Percentiles rank a stretch among this genome's conserved stretches.
Evolutionary conservation across 192 early-diverging fungal genomes (phyloP).

Genomic region (Podochytrium sp.): DNA sequence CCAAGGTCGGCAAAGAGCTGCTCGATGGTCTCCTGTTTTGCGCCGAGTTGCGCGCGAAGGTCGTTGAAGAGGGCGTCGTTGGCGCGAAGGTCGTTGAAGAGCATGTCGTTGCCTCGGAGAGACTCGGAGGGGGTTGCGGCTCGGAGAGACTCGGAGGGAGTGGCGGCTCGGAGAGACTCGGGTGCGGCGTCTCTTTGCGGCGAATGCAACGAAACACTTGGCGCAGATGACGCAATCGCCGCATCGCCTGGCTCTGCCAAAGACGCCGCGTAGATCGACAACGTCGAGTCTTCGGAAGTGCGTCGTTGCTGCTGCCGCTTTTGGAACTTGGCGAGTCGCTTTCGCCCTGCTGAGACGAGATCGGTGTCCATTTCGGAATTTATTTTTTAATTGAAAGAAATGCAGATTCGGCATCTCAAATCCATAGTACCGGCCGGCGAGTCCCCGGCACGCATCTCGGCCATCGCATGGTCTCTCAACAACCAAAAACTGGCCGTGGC

Average conservation of each 20-base stretch:
- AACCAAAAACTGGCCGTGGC: slow-evolving; percentile 67
- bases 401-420: slow-evolving; percentile 60
- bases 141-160: too few relatives aligned
- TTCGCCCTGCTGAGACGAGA: slow-evolving; percentile 1
- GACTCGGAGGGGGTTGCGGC: too few relatives aligned
- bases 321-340: slow-evolving; percentile 14
- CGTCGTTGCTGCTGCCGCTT: background rate
- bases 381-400: slow-evolving; percentile 3
- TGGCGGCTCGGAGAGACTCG: too few relatives aligned
- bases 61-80: too few relatives aligned
- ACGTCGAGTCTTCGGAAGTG: background rate
- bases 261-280: background rate
- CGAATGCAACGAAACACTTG: too few relatives aligned
- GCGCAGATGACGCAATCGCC: too few relatives aligned
- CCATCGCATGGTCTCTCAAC: slow-evolving; percentile 62
- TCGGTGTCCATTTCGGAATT: background rate
- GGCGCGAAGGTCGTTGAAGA: too few relatives aligned
- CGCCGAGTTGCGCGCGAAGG: background rate
- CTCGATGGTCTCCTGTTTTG: background rate
- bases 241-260: background rate
- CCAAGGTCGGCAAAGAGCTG: background rate
- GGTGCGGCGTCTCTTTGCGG: too few relatives aligned
- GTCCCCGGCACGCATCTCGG: slow-evolving; percentile 42
- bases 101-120: too few relatives aligned
- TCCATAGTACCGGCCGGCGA: slow-evolving; percentile 50